Conservation (phyloP, 495 filamentous ascomycete genomes). For the Evernia prunastri region DNA sequence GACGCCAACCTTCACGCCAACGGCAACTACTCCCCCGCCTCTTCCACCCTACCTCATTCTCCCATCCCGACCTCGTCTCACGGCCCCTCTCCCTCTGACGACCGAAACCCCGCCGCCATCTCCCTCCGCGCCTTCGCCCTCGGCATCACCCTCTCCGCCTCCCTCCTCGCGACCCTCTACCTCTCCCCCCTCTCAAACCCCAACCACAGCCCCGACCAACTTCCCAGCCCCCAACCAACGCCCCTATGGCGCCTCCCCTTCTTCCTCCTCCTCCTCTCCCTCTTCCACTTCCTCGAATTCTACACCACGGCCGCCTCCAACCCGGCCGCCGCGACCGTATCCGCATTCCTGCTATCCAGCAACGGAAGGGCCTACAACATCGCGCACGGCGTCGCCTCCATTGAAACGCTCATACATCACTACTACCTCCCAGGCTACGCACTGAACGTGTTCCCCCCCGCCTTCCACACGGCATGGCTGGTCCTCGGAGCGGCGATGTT, state of each 20-base stretch:
- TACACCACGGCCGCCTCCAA: conserved; percentile 81
- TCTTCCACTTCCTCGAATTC: conserved; percentile 97
- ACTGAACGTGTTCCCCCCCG: background rate
- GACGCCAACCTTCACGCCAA: conserved; percentile 8
- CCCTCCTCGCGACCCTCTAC: conserved; percentile 47
- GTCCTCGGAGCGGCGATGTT: conserved; percentile 58
- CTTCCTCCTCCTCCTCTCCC: conserved; percentile 66
- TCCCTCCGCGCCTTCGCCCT: conserved; percentile 63
- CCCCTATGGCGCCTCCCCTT: conserved; percentile 76
- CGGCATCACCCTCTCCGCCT: conserved; percentile 42
- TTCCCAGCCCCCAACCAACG: conserved; percentile 32
- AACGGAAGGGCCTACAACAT: conserved; percentile 83
- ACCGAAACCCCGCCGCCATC: conserved; percentile 64
- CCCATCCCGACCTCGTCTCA: background rate
- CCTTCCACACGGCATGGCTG: conserved; percentile 26
- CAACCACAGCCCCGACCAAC: conserved; percentile 37
- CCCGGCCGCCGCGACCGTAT: conserved; percentile 59
- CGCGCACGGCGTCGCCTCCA: conserved; percentile 65
- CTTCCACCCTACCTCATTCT: background rate
- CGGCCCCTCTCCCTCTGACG: conserved; percentile 6
- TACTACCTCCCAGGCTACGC: conserved; percentile 45
- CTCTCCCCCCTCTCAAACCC: conserved; percentile 40
- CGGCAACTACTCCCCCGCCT: background rate
- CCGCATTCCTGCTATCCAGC: conserved; percentile 73
- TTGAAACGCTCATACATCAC: conserved; percentile 61